Evolutionary conservation across 2,329 filamentous ascomycete species (phyloP), one percentile per base, ranked within the genome.

Genomic region (Stagonosporopsis chrysanthemi): DNA sequence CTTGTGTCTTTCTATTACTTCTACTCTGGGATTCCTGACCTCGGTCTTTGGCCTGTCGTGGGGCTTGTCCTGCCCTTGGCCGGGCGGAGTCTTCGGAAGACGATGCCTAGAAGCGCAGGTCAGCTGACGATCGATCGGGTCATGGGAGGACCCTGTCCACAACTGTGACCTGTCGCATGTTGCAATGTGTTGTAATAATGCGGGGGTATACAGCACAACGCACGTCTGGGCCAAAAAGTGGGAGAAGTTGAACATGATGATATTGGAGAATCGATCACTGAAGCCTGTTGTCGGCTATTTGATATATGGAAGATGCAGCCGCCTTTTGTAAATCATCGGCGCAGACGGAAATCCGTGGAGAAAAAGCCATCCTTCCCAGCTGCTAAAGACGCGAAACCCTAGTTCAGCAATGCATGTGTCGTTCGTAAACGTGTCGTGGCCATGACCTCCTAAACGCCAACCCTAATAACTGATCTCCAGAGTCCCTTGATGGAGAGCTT

Each of bases 401-500:
- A 57, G 54, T 59, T 53, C 55, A 60, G 58, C 60, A 63, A 65
- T 26, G 54, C 54, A 56, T 56, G 48, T 52, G 49, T 62, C 63
- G 58, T 62, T 67, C 61, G 60, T 65, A 55, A 63, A 64, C 56
- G 44, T 62, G 58, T 61, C 63, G 63, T 65, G 64, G 63, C 52
- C 29, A 31, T 31, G 29, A 31, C 29, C 60, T 61, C 59, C 61
- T 74, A 64, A 75, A 73, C 70, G 70, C 72, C 70, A 68, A 63
- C 50, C 69, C 51, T 49, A 41, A 51, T 55, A 48, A 73, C 65
- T 53, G 71, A 71, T 63, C 66, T 69, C 70, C 71, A 74, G 24
- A 75, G 50, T 48, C 67, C 66, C 64, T 67, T 74, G 46, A 70
- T 56, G 46, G 70, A 71, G 39, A 62, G 51, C 65, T 68, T 74